Evolutionary conservation across 192 early-diverging fungal genomes (phyloP).

Genomic region (Podila verticillata): DNA sequence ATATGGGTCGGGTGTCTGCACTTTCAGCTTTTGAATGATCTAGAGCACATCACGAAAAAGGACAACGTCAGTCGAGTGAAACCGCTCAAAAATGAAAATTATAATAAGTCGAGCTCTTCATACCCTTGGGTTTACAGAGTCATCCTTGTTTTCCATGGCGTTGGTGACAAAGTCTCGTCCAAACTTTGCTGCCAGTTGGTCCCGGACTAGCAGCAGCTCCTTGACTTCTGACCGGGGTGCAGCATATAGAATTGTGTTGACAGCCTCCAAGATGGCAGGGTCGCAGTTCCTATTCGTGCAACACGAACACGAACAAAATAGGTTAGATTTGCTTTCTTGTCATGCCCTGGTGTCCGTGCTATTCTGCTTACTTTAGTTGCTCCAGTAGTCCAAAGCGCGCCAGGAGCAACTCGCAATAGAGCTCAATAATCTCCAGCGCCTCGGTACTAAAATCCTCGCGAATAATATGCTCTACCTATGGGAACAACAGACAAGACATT

Average conservation of each 20-base stretch:
- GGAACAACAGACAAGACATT: background rate
- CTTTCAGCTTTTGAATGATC: conserved; percentile 84
- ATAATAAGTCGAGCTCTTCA: background rate
- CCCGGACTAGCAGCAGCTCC: conserved; percentile 79
- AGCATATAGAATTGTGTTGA: conserved; percentile 92
- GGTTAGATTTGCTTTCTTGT: background rate
- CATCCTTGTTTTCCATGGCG: conserved; percentile 80
- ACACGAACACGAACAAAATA: background rate
- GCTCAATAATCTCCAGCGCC: conserved; percentile 92
- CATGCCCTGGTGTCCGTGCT: background rate
- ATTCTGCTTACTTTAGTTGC: conserved; percentile 69
- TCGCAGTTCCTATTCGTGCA: conserved; percentile 70
- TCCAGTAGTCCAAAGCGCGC: conserved; percentile 92
- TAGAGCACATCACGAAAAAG: conserved; percentile 18
- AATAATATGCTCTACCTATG: conserved; percentile 84
- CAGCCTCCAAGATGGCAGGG: conserved; percentile 83
- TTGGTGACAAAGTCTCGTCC: conserved; percentile 82
- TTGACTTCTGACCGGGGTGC: conserved; percentile 86
- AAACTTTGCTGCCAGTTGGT: conserved; percentile 84
- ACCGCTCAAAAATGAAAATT: background rate
- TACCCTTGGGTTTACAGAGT: conserved; percentile 81
- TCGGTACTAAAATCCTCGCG: conserved; percentile 94
- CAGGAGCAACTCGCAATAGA: conserved; percentile 88
- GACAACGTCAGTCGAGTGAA: background rate
- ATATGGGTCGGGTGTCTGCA: conserved; percentile 80